A percentile compares a stretch with the other conserved stretches of the same genome.
Evolutionary conservation across 2,329 filamentous ascomycete species (phyloP).

Genomic region (Diplodia intermedia): DNA sequence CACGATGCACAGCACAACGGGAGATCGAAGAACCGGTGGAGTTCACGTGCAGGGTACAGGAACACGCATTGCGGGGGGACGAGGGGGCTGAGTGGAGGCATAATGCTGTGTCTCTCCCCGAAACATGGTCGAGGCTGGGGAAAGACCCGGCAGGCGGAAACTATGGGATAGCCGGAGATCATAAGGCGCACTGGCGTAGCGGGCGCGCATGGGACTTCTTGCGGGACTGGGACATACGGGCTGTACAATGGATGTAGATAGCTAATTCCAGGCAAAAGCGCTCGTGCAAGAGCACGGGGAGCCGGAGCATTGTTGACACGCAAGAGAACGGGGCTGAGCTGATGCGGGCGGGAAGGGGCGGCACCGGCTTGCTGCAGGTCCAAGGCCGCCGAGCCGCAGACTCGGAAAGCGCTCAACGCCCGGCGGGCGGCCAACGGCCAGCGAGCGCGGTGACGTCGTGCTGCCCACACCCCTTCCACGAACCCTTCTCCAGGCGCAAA

Average conservation of each 20-base stretch:
- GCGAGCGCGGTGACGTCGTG: slow-evolving; percentile 7
- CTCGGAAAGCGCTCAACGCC: background rate
- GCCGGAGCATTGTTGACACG: slow-evolving; percentile 1
- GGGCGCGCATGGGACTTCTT: slow-evolving; percentile 15
- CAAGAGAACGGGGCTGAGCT: slow-evolving; percentile 16
- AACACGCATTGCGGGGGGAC: background rate
- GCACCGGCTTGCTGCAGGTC: slow-evolving; percentile 9
- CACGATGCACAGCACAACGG: slow-evolving; percentile 1
- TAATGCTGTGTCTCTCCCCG: background rate
- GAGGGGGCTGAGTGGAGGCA: slow-evolving; percentile 21
- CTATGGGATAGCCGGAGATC: slow-evolving; percentile 18
- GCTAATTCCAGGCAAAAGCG: background rate
- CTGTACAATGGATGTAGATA: background rate
- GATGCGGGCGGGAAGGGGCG: slow-evolving; percentile 8
- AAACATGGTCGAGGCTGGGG: slow-evolving; percentile 8
- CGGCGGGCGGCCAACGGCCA: background rate
- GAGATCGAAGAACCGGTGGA: slow-evolving; percentile 10
- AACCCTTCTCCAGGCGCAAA: background rate
- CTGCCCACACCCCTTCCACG: background rate
- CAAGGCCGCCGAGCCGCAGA: slow-evolving; percentile 17
- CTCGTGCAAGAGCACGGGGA: background rate
- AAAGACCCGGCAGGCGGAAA: background rate
- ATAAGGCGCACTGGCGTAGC: slow-evolving; percentile 28
- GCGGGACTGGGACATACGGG: background rate
- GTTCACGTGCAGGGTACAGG: background rate